phyloP scores from a whole-genome alignment of 345 rosid genomes.

The Aurinia saxatilis region DNA sequence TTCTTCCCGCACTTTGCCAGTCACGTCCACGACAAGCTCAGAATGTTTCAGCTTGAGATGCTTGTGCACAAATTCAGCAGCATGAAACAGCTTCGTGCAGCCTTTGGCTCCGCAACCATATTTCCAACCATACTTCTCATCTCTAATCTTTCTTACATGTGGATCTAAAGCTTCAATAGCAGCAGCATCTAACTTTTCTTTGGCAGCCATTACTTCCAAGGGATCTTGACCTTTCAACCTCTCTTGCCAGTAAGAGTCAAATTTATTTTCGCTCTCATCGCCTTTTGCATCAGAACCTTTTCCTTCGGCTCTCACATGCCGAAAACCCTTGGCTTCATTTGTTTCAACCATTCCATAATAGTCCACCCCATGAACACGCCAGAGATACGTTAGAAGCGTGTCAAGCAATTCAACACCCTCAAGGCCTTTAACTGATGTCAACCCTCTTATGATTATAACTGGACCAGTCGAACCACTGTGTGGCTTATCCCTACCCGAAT shows the following conservation, averaged over 20 bases:
- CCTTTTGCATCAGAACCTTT: conserved; percentile 56
- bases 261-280: conserved; percentile 68
- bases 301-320: conserved; percentile 83
- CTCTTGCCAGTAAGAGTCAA: conserved; percentile 83
- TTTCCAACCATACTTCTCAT: conserved; percentile 99
- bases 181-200: conserved; percentile 85
- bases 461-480: conserved; percentile 78
- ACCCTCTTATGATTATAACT: conserved; percentile 81
- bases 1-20: conserved; percentile 91
- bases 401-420: conserved; percentile 94
- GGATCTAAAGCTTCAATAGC: conserved; percentile 85
- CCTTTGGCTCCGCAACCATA: conserved; percentile 99
- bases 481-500: conserved; percentile 60
- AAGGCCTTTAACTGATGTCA: conserved; percentile 93
- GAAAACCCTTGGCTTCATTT: conserved; percentile 81
- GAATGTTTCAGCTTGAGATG: conserved; percentile 97
- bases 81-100: conserved; percentile 98
- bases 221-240: conserved; percentile 87
- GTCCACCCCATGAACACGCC: conserved; percentile 96
- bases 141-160: conserved; percentile 90
- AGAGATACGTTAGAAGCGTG: conserved; percentile 83
- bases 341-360: conserved; percentile 85
- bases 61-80: conserved; percentile 97
- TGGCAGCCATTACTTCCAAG: conserved; percentile 90
- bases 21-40: conserved; percentile 70